Percentiles rank a stretch among this genome's conserved stretches.
Conservation (phyloP, 2,329 filamentous ascomycete species). For the Penicillium janthinellum region DNA sequence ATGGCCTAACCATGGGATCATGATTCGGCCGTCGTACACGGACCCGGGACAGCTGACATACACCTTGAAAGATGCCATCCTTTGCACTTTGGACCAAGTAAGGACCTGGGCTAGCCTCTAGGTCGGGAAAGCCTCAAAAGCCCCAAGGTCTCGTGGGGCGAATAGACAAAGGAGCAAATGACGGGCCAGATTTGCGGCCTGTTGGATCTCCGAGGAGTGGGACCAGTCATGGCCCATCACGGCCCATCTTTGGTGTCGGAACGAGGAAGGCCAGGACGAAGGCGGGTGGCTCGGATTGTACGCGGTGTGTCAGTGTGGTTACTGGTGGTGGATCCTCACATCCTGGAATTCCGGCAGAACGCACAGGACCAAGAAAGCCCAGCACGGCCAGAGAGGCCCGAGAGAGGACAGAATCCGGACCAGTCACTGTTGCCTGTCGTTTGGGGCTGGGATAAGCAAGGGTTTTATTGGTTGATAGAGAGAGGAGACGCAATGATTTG, state of each 20-base stretch:
- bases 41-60: neutral
- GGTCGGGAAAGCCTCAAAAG: neutral
- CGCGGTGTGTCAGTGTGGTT: slow-evolving; percentile 16
- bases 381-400: neutral
- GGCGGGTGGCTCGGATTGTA: slow-evolving; percentile 27
- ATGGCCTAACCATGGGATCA: slow-evolving; percentile 4
- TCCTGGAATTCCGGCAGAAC: slow-evolving; percentile 22
- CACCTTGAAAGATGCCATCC: neutral
- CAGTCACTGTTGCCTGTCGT: slow-evolving; percentile 8
- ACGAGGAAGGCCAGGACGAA: slow-evolving; percentile 1
- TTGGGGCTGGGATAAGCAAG: neutral
- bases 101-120: neutral
- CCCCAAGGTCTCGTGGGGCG: neutral
- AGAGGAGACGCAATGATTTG: neutral
- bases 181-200: neutral
- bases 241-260: neutral
- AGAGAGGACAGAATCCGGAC: slow-evolving; percentile 9
- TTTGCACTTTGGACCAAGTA: neutral
- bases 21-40: slow-evolving; percentile 3
- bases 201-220: neutral
- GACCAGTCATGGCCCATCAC: neutral
- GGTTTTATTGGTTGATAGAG: neutral
- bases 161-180: neutral
- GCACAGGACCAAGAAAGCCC: neutral
- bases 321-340: slow-evolving; percentile 20